Conservation (phyloP, 805 yeast genomes). For the Nakazawaea ishiwadae region DNA sequence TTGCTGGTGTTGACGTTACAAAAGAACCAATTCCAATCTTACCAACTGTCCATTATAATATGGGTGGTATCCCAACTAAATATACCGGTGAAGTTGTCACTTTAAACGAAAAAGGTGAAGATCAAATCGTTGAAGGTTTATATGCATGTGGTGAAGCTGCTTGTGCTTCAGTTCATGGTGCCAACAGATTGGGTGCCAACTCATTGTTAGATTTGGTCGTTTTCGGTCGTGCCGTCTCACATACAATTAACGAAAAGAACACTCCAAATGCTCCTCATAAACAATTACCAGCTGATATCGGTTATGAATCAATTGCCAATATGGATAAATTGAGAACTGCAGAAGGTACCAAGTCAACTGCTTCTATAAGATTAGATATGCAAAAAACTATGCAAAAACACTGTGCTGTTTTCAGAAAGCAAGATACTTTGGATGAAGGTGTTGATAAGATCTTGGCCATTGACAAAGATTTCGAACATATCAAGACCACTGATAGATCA, state of each 20-base stretch:
- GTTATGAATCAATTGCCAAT: slow-evolving; percentile 85
- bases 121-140: slow-evolving; percentile 86
- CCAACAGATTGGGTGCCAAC: slow-evolving; percentile 98
- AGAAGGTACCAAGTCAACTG: slow-evolving; percentile 74
- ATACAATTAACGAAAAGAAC: slow-evolving; percentile 79
- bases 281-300: slow-evolving; percentile 80
- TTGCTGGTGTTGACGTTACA: slow-evolving; percentile 99
- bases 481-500: slow-evolving; percentile 89
- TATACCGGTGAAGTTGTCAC: slow-evolving; percentile 94
- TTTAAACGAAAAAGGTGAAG: slow-evolving; percentile 81
- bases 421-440: slow-evolving; percentile 88
- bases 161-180: slow-evolving; percentile 99
- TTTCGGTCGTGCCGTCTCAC: slow-evolving; percentile 97
- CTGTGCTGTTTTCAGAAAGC: slow-evolving; percentile 94
- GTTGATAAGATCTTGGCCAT: slow-evolving; percentile 71
- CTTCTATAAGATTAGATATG: slow-evolving; percentile 87
- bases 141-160: slow-evolving; percentile 99
- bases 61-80: slow-evolving; percentile 99
- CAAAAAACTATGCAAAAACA: slow-evolving; percentile 96
- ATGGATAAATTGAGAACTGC: slow-evolving; percentile 87
- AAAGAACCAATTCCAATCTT: slow-evolving; percentile 98
- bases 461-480: slow-evolving; percentile 67
- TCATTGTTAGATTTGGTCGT: slow-evolving; percentile 94
- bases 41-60: slow-evolving; percentile 98
- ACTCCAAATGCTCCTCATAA: slow-evolving; percentile 86